Conservation (phyloP, 495 filamentous ascomycete genomes). For the Xylaria castorea region DNA sequence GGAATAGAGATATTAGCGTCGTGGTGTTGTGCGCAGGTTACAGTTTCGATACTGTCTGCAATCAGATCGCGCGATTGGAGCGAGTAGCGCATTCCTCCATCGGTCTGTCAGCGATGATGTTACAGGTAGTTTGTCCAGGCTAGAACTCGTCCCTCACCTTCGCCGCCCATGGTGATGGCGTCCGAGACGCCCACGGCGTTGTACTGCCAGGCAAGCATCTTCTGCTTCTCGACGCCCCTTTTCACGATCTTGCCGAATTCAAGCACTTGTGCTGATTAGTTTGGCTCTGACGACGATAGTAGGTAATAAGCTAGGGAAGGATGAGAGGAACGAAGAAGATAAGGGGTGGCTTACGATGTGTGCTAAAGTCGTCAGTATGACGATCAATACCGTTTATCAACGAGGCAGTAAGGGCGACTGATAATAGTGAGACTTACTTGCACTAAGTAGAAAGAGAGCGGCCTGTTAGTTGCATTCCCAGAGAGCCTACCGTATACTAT, state of each 20-base stretch:
- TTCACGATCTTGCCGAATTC: conserved; percentile 93
- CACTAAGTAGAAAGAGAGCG: not conserved
- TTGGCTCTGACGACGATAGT: not conserved
- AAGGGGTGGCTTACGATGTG: conserved; percentile 49
- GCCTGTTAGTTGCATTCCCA: not conserved
- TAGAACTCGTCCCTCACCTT: conserved; percentile 63
- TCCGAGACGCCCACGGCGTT: conserved; percentile 95
- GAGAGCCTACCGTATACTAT: not conserved
- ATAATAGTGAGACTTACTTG: conserved; percentile 14
- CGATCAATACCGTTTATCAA: not conserved
- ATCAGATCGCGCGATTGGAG: conserved; percentile 96
- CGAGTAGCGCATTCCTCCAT: conserved; percentile 91
- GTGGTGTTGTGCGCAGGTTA: conserved; percentile 86
- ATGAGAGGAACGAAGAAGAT: not conserved
- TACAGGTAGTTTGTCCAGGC: not conserved
- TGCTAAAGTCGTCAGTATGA: conserved; percentile 42
- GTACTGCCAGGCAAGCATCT: conserved; percentile 91
- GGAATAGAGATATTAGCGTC: conserved; percentile 96
- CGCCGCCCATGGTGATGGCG: conserved; percentile 95
- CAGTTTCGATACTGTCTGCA: conserved; percentile 92
- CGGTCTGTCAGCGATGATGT: conserved; percentile 25
- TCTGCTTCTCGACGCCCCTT: conserved; percentile 76
- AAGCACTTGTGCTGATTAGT: conserved; percentile 64
- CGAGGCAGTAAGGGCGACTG: not conserved
- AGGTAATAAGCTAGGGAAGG: not conserved